A percentile compares a stretch with the other conserved stretches of the same genome.
Evolutionary conservation across 2,329 filamentous ascomycete species (phyloP).

Genomic region (Blastomyces parvus): DNA sequence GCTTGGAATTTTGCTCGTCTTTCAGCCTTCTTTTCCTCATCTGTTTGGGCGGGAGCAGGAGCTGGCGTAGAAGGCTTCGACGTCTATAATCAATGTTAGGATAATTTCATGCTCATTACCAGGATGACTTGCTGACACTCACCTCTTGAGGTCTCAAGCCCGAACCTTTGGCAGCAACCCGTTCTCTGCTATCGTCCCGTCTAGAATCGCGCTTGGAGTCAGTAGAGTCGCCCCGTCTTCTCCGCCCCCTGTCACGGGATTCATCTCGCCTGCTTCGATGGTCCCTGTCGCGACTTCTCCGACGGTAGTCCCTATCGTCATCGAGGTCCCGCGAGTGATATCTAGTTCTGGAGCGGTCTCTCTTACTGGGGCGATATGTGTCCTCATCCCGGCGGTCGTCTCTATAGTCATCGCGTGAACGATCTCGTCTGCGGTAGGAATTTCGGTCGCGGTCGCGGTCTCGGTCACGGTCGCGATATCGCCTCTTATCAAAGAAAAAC

Average conservation of each 20-base stretch:
- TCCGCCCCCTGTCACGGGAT: constrained; percentile 56
- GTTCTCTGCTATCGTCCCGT: constrained; percentile 55
- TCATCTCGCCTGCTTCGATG: constrained; percentile 62
- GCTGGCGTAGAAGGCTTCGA: constrained; percentile 43
- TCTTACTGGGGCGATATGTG: constrained; percentile 50
- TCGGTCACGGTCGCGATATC: constrained; percentile 41
- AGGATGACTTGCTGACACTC: constrained; percentile 24
- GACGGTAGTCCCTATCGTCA: constrained; percentile 49
- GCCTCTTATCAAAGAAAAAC: constrained; percentile 40
- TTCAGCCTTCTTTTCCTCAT: constrained; percentile 70
- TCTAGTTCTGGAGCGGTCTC: constrained; percentile 57
- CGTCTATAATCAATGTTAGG: constrained; percentile 35
- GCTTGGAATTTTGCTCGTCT: constrained; percentile 72
- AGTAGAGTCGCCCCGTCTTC: constrained; percentile 59
- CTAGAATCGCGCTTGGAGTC: constrained; percentile 58
- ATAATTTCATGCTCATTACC: constrained; percentile 4
- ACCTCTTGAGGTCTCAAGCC: constrained; percentile 50
- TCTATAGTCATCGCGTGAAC: constrained; percentile 44
- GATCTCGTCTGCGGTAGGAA: constrained; percentile 56
- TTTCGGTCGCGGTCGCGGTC: constrained; percentile 46
- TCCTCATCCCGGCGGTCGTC: constrained; percentile 55
- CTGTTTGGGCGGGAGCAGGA: constrained; percentile 45
- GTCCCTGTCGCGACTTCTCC: constrained; percentile 59
- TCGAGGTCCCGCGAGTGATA: constrained; percentile 50
- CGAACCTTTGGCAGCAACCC: constrained; percentile 41